These are phyloP conservation scores for Thoreauomyces humboldtii DNA, from an alignment of 192 early-diverging fungal species.

Conservation along the genomic window DNA sequence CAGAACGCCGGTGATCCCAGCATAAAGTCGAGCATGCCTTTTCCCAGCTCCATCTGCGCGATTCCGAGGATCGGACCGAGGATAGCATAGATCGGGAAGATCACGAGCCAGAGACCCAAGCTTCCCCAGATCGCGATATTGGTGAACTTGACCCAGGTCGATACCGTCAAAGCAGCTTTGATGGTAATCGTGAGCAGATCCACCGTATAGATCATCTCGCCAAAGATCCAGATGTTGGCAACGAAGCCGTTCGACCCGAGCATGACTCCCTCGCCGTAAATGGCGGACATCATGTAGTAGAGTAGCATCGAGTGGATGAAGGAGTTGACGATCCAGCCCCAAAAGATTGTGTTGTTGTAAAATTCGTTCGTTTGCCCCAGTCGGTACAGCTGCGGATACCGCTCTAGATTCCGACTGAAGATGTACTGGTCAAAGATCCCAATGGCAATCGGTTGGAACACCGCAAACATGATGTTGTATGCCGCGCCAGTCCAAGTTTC, in stretches of 20 bases:
- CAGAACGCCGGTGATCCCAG: slow-evolving; percentile 65
- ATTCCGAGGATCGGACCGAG: slow-evolving; percentile 64
- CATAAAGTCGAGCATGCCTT: slow-evolving; percentile 40
- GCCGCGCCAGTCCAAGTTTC: slow-evolving; percentile 97
- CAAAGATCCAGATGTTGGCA: slow-evolving; percentile 88
- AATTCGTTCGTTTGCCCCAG: slow-evolving; percentile 52
- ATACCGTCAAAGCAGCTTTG: slow-evolving; percentile 87
- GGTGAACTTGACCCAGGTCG: slow-evolving; percentile 95
- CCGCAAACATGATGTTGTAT: slow-evolving; percentile 93
- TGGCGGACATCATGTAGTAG: slow-evolving; percentile 64
- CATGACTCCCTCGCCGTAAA: slow-evolving; percentile 69
- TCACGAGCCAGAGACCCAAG: slow-evolving; percentile 82
- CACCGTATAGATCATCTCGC: slow-evolving; percentile 83
- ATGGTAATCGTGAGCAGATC: slow-evolving; percentile 84
- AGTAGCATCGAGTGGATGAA: slow-evolving; percentile 88
- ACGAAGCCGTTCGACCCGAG: slow-evolving; percentile 62
- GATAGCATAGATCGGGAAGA: slow-evolving; percentile 78
- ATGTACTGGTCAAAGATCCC: slow-evolving; percentile 98
- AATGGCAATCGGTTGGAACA: slow-evolving; percentile 91
- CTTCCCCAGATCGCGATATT: slow-evolving; percentile 88
- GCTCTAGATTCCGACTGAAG: slow-evolving; percentile 88
- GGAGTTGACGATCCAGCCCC: slow-evolving; percentile 89
- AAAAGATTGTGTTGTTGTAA: slow-evolving; percentile 86
- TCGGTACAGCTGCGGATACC: slow-evolving; percentile 95
- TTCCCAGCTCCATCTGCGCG: slow-evolving; percentile 43